Conservation (phyloP, 1,139 yeast genomes). For the Scheffersomyces insectosa region DNA sequence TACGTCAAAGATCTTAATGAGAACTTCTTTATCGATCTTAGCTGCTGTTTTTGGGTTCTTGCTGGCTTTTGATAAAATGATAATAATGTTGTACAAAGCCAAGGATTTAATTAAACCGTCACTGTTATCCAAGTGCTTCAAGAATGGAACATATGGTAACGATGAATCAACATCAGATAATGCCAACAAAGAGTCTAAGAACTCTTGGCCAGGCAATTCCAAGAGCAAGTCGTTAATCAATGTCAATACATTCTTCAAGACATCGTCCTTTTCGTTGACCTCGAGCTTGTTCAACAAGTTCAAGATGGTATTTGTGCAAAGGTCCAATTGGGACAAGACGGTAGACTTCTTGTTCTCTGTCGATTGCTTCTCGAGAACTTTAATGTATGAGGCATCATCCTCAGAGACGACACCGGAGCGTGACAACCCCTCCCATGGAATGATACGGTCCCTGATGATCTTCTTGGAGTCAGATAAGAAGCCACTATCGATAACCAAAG, state of each 20-base stretch:
- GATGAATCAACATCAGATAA: constrained; percentile 46
- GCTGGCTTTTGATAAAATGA: constrained; percentile 35
- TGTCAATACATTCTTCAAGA: constrained; percentile 70
- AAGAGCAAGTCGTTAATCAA: constrained; percentile 62
- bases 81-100: constrained; percentile 45
- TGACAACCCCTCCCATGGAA: constrained; percentile 92
- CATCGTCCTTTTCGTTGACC: constrained; percentile 59
- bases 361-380: constrained; percentile 60
- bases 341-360: constrained; percentile 39
- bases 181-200: constrained; percentile 45
- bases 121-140: constrained; percentile 48
- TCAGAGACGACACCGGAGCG: constrained; percentile 68
- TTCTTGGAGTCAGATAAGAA: constrained; percentile 73
- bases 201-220: constrained; percentile 44
- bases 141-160: constrained; percentile 59
- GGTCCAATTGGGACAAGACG: constrained; percentile 45
- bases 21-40: constrained; percentile 30
- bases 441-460: constrained; percentile 75
- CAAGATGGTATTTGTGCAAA: constrained; percentile 59
- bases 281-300: constrained; percentile 54
- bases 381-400: constrained; percentile 67
- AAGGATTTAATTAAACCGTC: constrained; percentile 51
- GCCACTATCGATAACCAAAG: constrained; percentile 54
- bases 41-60: constrained; percentile 11
- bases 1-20: constrained; percentile 45